Base-by-base conservation (phyloP, 139 green algal genomes). In the Spirogloea muscicola region DNA sequence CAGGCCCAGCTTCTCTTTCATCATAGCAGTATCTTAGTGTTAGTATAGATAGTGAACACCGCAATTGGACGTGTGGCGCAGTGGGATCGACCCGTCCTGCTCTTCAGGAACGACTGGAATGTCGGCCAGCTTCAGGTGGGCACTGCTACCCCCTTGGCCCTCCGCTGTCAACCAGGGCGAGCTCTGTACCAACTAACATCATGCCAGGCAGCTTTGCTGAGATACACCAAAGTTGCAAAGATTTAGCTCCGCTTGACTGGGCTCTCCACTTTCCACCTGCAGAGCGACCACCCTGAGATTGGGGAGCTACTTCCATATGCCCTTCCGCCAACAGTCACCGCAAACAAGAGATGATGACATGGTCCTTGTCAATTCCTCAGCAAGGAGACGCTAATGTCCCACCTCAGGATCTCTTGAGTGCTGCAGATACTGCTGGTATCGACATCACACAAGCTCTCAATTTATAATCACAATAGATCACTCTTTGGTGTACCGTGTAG, bases 21-120 rank as follows among this genome's bases (percentile, higher is more conserved):
- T 21, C 46, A 31, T 55, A 55, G 46, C 46, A 55, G 46, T 21
- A 21, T 31, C 46, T 31, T 21, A 55, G 21, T 55, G 46, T 21
- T 21, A 55, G 46, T 21, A 21, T 21, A 55, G 21, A 31, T 31
- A 21, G 21, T 31, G 21, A 21, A 31, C 46, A 55, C 21, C 21
- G 46, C 46, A 55, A 55, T 31, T 21, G 21, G 21, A 31, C 21
- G 21, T 21, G 31, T 29, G 64, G 37, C n/a, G 48, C 67, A 73
- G 43, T 93, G 83, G 39, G 84, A 72, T 16, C 62, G 84, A 58
- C 88, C 87, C 2, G 88, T 93, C 71, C 76, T 93, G 68, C 82
- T 93, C 38, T 91, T 93, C 77, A 72, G 77, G 13, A 93, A 93
- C 72, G 74, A 88, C 41, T 93, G 85, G 72, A 86, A 85, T 3